A percentile compares a stretch with the other conserved stretches of the same genome.
These are phyloP conservation scores for Aotearoamyces nothofagi DNA, from an alignment of 2,329 filamentous ascomycete genomes.

Conservation along the genomic window DNA sequence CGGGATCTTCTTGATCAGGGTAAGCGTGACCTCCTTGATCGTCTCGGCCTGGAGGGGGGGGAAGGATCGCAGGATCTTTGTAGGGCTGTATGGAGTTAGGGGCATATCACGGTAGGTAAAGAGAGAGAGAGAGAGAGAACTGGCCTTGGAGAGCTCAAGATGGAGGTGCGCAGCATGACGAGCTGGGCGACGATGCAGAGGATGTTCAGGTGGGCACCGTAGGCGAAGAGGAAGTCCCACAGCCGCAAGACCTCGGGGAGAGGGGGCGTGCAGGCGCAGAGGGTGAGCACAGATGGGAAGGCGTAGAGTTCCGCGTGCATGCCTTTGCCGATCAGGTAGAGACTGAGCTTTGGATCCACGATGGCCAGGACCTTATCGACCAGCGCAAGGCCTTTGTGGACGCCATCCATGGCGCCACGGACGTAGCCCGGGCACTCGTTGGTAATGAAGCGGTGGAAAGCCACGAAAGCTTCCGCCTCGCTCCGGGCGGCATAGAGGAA, in stretches of 20 bases:
- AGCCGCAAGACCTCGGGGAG: conserved; percentile 82
- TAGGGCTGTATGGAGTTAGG: conserved; percentile 45
- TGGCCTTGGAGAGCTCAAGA: conserved; percentile 73
- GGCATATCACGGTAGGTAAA: conserved; percentile 7
- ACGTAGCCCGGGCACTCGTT: conserved; percentile 87
- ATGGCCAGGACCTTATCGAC: conserved; percentile 88
- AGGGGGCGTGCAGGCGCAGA: conserved; percentile 91
- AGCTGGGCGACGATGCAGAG: conserved; percentile 93
- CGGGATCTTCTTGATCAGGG: conserved; percentile 79
- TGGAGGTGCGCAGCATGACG: conserved; percentile 70
- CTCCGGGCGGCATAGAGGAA: conserved; percentile 91
- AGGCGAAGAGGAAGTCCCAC: conserved; percentile 97
- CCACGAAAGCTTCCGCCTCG: conserved; percentile 86
- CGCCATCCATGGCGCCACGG: conserved; percentile 89
- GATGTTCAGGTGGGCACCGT: conserved; percentile 88
- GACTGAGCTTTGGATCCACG: conserved; percentile 75
- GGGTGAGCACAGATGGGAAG: conserved; percentile 84
- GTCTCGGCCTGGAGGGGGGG: conserved; percentile 70
- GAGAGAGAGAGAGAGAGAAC: conserved; percentile 10
- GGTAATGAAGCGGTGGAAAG: conserved; percentile 79
- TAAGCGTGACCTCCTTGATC: conserved; percentile 73
- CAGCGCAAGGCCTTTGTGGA: conserved; percentile 78
- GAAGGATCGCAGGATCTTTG: conserved; percentile 79
- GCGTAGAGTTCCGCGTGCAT: conserved; percentile 91
- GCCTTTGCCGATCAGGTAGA: conserved; percentile 72